phyloP scores from a whole-genome alignment of 164 flowering plant genomes.

The Vitis amurensis region DNA sequence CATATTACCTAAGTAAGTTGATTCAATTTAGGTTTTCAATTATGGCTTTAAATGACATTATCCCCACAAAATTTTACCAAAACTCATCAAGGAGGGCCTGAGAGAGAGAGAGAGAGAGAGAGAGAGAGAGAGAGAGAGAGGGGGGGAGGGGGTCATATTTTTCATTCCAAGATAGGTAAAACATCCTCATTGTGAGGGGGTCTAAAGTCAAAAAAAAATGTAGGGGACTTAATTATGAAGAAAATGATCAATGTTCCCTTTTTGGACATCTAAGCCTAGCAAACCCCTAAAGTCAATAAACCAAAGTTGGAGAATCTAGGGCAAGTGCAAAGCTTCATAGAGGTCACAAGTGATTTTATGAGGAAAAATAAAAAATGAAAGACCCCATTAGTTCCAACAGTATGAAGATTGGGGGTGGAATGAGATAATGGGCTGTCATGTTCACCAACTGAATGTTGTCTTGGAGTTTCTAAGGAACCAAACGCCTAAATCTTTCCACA shows the following conservation, averaged over 20 bases:
- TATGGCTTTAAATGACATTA: too few species aligned
- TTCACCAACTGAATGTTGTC: background rate
- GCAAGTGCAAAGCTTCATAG: background rate
- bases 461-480: conserved; percentile 9
- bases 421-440: background rate
- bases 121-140: background rate
- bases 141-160: background rate
- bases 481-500: conserved; percentile 10
- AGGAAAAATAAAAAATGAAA: background rate
- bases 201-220: too few species aligned
- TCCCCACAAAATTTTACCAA: too few species aligned
- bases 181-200: too few species aligned
- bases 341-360: background rate
- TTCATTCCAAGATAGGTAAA: too few species aligned
- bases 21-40: too few species aligned
- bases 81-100: background rate
- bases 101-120: background rate
- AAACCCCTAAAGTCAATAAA: too few species aligned
- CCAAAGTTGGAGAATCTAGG: background rate
- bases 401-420: background rate
- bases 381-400: conserved; percentile 1
- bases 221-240: too few species aligned
- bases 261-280: too few species aligned
- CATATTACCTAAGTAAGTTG: too few species aligned
- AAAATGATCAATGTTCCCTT: too few species aligned